A percentile compares a stretch with the other conserved stretches of the same genome.
These are phyloP conservation scores for Metschnikowia santaceciliae DNA, from an alignment of 805 yeast species.

Conservation along the genomic window DNA sequence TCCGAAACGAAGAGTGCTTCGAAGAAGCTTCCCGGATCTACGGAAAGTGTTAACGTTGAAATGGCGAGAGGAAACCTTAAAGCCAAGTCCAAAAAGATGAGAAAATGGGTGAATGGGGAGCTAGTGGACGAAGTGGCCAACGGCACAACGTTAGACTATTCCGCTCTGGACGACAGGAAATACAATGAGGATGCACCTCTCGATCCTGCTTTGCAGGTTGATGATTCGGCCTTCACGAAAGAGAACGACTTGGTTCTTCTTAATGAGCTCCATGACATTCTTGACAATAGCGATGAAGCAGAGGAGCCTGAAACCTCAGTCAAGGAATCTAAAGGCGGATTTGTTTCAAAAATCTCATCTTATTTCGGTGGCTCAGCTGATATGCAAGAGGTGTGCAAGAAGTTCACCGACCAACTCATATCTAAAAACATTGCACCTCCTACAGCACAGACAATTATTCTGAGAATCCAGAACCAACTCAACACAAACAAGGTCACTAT, in stretches of 20 bases:
- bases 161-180: slow-evolving; percentile 14
- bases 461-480: slow-evolving; percentile 64
- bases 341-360: slow-evolving; percentile 33
- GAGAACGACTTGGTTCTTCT: slow-evolving; percentile 39
- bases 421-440: slow-evolving; percentile 89
- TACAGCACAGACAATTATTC: slow-evolving; percentile 70
- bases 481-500: slow-evolving; percentile 71
- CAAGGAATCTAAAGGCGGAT: slow-evolving; percentile 16
- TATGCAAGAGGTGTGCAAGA: slow-evolving; percentile 58
- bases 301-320: slow-evolving; percentile 15
- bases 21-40: neutral
- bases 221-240: slow-evolving; percentile 32
- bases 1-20: too few relatives aligned
- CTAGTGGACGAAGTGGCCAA: slow-evolving; percentile 26
- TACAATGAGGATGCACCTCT: slow-evolving; percentile 9
- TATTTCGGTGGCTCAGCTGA: slow-evolving; percentile 41
- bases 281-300: slow-evolving; percentile 28
- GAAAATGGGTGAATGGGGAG: slow-evolving; percentile 42
- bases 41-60: neutral
- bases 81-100: slow-evolving; percentile 28
- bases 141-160: slow-evolving; percentile 30
- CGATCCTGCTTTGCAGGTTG: slow-evolving; percentile 6
- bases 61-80: slow-evolving; percentile 8
- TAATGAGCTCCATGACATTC: slow-evolving; percentile 37
- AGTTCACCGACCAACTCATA: slow-evolving; percentile 72